These are phyloP conservation scores for Chrysoporthe austroafricana DNA, from an alignment of 2,329 filamentous ascomycete species.

Conservation along the genomic window DNA sequence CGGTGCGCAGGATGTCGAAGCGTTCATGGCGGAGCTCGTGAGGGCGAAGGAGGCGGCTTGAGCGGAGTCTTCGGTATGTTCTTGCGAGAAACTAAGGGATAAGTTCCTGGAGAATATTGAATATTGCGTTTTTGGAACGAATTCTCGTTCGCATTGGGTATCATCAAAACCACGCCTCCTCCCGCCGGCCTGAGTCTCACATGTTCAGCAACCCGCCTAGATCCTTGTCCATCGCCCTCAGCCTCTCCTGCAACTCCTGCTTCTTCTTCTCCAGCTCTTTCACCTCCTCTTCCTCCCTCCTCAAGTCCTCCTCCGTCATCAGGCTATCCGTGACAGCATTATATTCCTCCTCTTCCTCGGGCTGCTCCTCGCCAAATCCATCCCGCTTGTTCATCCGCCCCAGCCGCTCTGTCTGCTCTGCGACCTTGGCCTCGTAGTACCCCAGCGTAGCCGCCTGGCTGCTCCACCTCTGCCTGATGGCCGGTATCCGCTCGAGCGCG, in stretches of 20 bases:
- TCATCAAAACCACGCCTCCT: conserved; percentile 22
- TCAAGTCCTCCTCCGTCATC: conserved; percentile 71
- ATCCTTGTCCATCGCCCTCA: conserved; percentile 60
- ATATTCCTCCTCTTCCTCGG: conserved; percentile 58
- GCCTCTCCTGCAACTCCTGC: conserved; percentile 56
- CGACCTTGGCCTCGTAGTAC: conserved; percentile 80
- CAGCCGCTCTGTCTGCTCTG: conserved; percentile 74
- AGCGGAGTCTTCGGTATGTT: background rate
- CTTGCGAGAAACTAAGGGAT: background rate
- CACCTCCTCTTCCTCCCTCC: conserved; percentile 69
- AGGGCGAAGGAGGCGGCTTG: conserved; percentile 45
- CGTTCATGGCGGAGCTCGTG: conserved; percentile 69
- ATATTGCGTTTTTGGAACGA: background rate
- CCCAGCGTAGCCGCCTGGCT: conserved; percentile 74
- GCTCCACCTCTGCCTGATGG: conserved; percentile 71
- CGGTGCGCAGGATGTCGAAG: conserved; percentile 71
- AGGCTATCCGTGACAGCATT: conserved; percentile 46
- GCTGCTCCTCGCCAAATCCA: conserved; percentile 59
- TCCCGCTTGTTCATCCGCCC: conserved; percentile 72
- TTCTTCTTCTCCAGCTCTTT: conserved; percentile 60
- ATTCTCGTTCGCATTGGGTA: conserved; percentile 18
- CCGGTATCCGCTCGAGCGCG: conserved; percentile 74
- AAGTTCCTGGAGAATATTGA: background rate
- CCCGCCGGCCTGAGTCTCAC: conserved; percentile 38
- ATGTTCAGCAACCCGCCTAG: conserved; percentile 58